phyloP scores from a whole-genome alignment of 352 stramenopile genomes.

The Peronosclerospora sorghi region DNA sequence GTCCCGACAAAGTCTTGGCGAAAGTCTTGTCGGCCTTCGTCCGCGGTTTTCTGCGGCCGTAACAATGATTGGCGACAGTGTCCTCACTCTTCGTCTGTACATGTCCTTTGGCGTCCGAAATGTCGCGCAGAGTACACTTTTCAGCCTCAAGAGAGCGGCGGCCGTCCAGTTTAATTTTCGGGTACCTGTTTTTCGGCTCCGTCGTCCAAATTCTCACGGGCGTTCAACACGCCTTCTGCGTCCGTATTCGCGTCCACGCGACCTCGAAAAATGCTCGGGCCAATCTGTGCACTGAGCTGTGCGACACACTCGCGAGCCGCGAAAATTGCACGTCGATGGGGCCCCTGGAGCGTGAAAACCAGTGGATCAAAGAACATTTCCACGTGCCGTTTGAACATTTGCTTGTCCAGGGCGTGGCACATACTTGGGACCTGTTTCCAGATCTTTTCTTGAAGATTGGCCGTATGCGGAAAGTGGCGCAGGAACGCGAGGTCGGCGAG shows the following conservation, averaged over 20 bases:
- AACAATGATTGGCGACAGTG: too few species aligned
- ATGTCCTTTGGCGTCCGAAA: too few species aligned
- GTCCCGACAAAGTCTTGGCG: too few species aligned
- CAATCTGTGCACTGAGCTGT: conserved; percentile 67
- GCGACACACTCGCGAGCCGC: conserved; percentile 65
- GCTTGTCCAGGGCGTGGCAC: conserved; percentile 65
- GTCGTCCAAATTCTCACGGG: too few species aligned
- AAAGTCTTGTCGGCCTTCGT: too few species aligned
- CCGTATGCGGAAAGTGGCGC: conserved; percentile 64
- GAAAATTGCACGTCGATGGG: conserved; percentile 55
- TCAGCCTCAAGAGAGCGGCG: too few species aligned
- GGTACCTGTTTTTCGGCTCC: too few species aligned
- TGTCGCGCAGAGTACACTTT: too few species aligned
- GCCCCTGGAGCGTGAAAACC: conserved; percentile 68
- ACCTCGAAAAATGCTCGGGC: conserved; percentile 72
- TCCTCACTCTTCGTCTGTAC: too few species aligned
- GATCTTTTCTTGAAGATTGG: conserved; percentile 67
- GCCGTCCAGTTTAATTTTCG: too few species aligned
- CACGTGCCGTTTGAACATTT: conserved; percentile 73
- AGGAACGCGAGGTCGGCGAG: conserved; percentile 68
- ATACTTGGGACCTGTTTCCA: conserved; percentile 78
- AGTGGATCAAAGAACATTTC: conserved; percentile 80
- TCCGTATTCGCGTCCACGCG: conserved; percentile 59
- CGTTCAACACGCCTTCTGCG: too few species aligned
- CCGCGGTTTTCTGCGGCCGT: too few species aligned